Base-by-base conservation (phyloP, 208 protist genomes). In the Porcisia hertigi region DNA sequence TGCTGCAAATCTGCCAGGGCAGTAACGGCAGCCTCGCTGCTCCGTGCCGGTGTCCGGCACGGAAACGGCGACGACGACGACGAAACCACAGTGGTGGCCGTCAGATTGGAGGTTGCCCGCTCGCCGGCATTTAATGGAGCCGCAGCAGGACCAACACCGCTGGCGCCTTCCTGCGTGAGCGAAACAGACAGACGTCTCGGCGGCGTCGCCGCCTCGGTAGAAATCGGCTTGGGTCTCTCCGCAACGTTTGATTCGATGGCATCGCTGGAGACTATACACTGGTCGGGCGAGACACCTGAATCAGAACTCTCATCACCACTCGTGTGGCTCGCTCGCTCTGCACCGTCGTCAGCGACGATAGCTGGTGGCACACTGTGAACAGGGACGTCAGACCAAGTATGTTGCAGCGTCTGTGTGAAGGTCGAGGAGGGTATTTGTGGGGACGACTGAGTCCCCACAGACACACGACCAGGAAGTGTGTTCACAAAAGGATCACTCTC, bases 1-100 rank as follows among this genome's bases (percentile, higher is more conserved):
- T 80, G 84, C 76, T 92, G 88, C 34, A 92, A 64, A 39, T 92
- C 84, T 14, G 88, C 88, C 43, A 92, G 69, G 1, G 88, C 88
- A 7, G 82, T 80, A 4, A 92, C 88, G 39, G 88, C 88, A 11
- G 86, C 76, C 47, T 83, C 75, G 72, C 58, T 87, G 77, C 25
- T 65, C 49, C 79, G 79, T 25, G 71, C 57, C 60, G 84, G 63
- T 41, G 73, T 75, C 52, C 30, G 73, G 41, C 72, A 58, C 23
- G 58, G 77, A 16, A 47, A 58, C 36, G 69, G 49, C 25, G 39
- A 58, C 36, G 69, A 57, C 36, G 72, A 39, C 8, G 79, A 62
- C 4, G 66, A 57, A 11, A 43, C 25, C 14, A n/a, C 36, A 12
- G 25, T 12, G 20, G 66, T 6, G 12, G 47, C 36, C 25, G n/a